phyloP scores from a whole-genome alignment of 345 rosid species.

The Ceriops decandra region DNA sequence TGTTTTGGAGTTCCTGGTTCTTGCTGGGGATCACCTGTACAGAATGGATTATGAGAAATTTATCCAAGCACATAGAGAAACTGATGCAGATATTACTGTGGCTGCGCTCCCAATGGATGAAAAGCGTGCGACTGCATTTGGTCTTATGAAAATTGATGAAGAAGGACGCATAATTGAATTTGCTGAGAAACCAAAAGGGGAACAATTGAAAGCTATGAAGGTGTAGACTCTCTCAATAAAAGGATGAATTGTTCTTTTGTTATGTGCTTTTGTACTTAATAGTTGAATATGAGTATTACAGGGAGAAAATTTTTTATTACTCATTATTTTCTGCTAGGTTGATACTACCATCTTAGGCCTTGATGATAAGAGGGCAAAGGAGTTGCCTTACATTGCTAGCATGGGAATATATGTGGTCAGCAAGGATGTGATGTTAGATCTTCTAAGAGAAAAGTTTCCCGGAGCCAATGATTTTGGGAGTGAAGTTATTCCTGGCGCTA shows the following conservation, averaged over 20 bases:
- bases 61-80: constrained; percentile 93
- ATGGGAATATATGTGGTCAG: constrained; percentile 98
- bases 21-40: constrained; percentile 96
- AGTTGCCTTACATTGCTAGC: constrained; percentile 94
- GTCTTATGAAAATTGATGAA: constrained; percentile 94
- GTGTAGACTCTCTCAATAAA: constrained; percentile 34
- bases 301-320: not conserved
- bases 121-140: constrained; percentile 86
- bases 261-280: not conserved
- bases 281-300: not conserved
- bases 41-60: constrained; percentile 96
- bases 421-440: constrained; percentile 83
- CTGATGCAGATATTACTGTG: constrained; percentile 95
- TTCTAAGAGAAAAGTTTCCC: constrained; percentile 83
- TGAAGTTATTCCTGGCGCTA: constrained; percentile 98
- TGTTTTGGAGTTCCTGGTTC: constrained; percentile 83
- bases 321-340: constrained; percentile 41
- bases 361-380: constrained; percentile 84
- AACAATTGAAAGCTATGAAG: constrained; percentile 90
- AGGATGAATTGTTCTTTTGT: not conserved
- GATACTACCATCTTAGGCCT: constrained; percentile 94
- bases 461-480: constrained; percentile 99
- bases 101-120: constrained; percentile 99
- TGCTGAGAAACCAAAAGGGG: constrained; percentile 94
- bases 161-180: constrained; percentile 92